These are phyloP conservation scores for Psophocarpus tetragonolobus DNA, from an alignment of 306 rosid genomes.

Conservation along the genomic window DNA sequence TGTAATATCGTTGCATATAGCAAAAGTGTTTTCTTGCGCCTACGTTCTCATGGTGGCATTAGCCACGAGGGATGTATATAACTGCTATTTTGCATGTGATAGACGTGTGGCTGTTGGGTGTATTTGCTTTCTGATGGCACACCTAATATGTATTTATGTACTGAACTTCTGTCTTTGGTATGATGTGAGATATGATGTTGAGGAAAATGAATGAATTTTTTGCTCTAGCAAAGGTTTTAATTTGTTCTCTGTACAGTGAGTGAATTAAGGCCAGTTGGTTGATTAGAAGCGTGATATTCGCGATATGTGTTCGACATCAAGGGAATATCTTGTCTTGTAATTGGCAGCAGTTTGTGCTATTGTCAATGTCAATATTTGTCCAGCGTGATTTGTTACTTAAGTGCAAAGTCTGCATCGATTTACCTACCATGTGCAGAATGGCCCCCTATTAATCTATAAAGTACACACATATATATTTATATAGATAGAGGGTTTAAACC, in stretches of 20 bases:
- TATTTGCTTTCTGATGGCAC: background rate
- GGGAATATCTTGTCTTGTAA: conserved; percentile 1
- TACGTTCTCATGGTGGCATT: background rate
- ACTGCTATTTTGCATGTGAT: conserved; percentile 10
- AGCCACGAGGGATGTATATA: background rate
- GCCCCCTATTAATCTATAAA: background rate
- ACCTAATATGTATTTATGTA: background rate
- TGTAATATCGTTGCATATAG: too few species aligned
- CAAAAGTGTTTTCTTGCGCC: background rate
- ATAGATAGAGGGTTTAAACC: background rate
- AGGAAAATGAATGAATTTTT: conserved; percentile 21
- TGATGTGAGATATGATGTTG: conserved; percentile 29
- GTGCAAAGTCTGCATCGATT: conserved; percentile 12
- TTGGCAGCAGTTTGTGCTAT: conserved; percentile 3
- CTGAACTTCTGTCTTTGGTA: background rate
- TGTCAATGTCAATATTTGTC: background rate
- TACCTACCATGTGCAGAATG: background rate
- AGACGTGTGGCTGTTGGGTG: background rate
- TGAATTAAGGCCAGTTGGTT: conserved; percentile 5
- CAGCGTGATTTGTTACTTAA: background rate
- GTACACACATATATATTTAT: background rate
- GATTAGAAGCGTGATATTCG: conserved; percentile 9
- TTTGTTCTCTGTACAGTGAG: background rate
- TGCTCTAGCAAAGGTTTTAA: background rate
- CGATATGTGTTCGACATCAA: background rate